Conservation (phyloP, 805 yeast genomes). For the Saturnispora saitoi region DNA sequence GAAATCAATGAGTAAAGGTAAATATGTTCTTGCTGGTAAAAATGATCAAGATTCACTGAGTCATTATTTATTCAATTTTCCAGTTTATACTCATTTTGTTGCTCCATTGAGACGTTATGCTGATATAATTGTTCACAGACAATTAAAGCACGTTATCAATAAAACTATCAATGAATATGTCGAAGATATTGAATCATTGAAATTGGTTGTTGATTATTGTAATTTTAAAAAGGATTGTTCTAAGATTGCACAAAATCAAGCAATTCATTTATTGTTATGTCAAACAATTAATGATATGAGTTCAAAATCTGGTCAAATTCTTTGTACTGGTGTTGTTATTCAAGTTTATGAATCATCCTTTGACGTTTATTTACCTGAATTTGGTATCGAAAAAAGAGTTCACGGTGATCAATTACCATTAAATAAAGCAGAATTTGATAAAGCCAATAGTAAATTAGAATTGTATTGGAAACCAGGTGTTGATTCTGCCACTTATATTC, state of each 20-base stretch:
- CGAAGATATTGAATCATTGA: slow-evolving; percentile 59
- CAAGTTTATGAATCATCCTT: slow-evolving; percentile 96
- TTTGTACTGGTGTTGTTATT: slow-evolving; percentile 77
- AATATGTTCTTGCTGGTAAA: slow-evolving; percentile 82
- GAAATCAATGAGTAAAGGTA: slow-evolving; percentile 80
- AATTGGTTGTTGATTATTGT: slow-evolving; percentile 84
- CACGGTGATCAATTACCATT: slow-evolving; percentile 96
- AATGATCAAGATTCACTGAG: slow-evolving; percentile 69
- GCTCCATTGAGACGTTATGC: slow-evolving; percentile 89
- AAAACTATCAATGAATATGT: slow-evolving; percentile 32
- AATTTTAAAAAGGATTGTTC: slow-evolving; percentile 95
- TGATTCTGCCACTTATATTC: slow-evolving; percentile 84
- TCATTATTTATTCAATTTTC: slow-evolving; percentile 75
- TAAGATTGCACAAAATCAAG: slow-evolving; percentile 86
- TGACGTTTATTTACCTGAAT: slow-evolving; percentile 85
- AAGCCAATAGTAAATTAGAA: slow-evolving; percentile 56
- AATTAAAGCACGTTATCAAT: slow-evolving; percentile 59
- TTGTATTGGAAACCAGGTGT: slow-evolving; percentile 89
- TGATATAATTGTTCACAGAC: slow-evolving; percentile 88
- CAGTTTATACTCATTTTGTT: slow-evolving; percentile 88
- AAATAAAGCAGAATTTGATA: slow-evolving; percentile 86
- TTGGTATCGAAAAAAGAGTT: slow-evolving; percentile 91
- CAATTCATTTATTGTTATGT: slow-evolving; percentile 75
- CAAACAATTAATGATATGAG: slow-evolving; percentile 75
- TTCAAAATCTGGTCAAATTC: slow-evolving; percentile 66